phyloP scores from a whole-genome alignment of 371 early-diverging fungal species.

The Mortierella sp. region DNA sequence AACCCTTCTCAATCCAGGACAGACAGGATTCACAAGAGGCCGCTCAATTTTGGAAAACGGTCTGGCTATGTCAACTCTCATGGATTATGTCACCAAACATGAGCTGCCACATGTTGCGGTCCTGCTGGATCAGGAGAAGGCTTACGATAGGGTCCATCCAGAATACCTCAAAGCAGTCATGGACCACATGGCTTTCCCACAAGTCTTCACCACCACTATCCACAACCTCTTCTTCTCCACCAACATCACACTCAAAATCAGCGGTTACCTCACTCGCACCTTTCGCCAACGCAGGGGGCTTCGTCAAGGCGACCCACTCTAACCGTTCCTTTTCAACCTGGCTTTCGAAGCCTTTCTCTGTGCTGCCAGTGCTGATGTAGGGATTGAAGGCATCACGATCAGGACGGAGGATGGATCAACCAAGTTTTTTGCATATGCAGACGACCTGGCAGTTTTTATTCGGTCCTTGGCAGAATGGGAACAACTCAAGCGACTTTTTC shows the following conservation, averaged over 20 bases:
- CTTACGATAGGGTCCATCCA: neutral
- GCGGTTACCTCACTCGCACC: neutral
- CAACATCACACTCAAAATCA: neutral
- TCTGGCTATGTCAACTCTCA: neutral
- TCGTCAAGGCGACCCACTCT: neutral
- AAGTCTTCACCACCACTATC: neutral
- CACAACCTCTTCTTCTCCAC: conserved; percentile 6
- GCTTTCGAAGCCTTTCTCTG: neutral
- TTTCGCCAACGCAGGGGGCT: neutral
- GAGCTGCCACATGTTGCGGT: neutral
- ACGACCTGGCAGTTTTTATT: neutral
- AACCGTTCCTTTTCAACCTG: neutral
- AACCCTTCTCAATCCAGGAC: neutral
- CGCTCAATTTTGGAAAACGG: neutral
- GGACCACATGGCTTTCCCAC: neutral
- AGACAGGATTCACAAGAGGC: neutral
- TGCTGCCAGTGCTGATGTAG: neutral
- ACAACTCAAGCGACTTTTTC: neutral
- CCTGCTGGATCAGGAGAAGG: neutral
- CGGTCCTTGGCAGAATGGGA: neutral
- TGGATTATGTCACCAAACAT: neutral
- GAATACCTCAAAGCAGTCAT: neutral
- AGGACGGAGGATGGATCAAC: neutral
- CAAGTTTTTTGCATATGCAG: neutral
- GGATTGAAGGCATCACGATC: neutral